Percentiles rank a stretch among this genome's conserved stretches.
Conservation (phyloP, 495 filamentous ascomycete genomes). For the Articulospora tetracladia region DNA sequence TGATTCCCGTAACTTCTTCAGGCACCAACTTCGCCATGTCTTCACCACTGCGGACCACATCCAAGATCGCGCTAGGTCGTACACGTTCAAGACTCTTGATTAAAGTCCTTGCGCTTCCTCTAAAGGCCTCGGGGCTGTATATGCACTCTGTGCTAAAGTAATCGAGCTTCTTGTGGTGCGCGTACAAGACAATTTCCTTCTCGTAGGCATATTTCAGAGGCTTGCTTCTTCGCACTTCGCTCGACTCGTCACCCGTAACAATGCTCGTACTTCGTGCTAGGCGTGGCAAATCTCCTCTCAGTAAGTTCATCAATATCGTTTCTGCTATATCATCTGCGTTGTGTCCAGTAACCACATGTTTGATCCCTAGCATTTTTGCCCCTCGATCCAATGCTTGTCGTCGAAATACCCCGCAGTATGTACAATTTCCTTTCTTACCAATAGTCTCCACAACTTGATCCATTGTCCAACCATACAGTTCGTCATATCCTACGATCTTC, state of each 20-base stretch:
- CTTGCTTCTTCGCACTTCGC: conserved; percentile 87
- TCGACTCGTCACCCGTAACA: conserved; percentile 69
- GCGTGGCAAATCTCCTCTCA: conserved; percentile 85
- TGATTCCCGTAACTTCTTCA: conserved; percentile 35
- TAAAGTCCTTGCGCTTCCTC: conserved; percentile 82
- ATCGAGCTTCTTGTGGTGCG: conserved; percentile 91
- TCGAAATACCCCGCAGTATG: conserved; percentile 95
- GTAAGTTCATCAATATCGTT: conserved; percentile 95
- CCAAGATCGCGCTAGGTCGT: conserved; percentile 87
- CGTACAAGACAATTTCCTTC: conserved; percentile 97
- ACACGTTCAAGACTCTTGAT: conserved; percentile 96
- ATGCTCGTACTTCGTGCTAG: conserved; percentile 90
- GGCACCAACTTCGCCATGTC: conserved; percentile 92
- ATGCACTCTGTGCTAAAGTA: conserved; percentile 99
- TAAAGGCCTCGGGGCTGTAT: conserved; percentile 97
- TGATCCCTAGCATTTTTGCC: conserved; percentile 80
- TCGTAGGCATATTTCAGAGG: conserved; percentile 98
- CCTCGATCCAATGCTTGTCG: conserved; percentile 93
- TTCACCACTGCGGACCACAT: conserved; percentile 91
- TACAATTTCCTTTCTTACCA: conserved; percentile 98
- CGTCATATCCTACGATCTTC: conserved; percentile 86
- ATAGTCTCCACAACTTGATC: conserved; percentile 94
- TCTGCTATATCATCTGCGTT: conserved; percentile 99
- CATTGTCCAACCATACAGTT: conserved; percentile 99
- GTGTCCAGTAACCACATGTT: conserved; percentile 94